Evolutionary conservation across 2,329 filamentous ascomycete species (phyloP), one percentile per base, ranked within the genome.

Genomic region (Calonectria crousiana): DNA sequence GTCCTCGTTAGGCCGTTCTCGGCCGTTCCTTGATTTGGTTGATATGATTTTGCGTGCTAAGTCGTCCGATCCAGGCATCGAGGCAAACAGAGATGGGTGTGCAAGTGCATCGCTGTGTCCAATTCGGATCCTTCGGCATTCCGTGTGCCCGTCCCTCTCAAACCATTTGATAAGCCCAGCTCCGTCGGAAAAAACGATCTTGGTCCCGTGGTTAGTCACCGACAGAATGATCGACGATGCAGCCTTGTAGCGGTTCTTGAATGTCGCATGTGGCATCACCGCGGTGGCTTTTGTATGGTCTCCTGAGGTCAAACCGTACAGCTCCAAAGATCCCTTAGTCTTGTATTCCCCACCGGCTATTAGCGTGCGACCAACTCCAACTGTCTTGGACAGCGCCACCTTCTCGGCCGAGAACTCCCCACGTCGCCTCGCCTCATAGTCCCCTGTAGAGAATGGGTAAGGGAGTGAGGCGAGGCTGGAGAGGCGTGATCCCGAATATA

Each of bases 311-410:
- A 95, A 85, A 18, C 92, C 92, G 83, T 98, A 98, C n/a, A 98
- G 86, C 81, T 98, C 96, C 2, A 98, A 87, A 0, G 94, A 96
- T 0, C 96, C 96, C 83, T 97, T 96, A 38, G 94, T 95, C 79
- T 97, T 97, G 86, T 98, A 98, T 82, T 96, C 95, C 6, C 96
- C 96, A 49, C 94, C 95, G 3, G 95, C 95, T 67, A 98, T 90
- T 32, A 98, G 85, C 0, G 93, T 95, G 58, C 93, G 88, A 0
- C 92, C 90, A 16, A 84, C 89, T 0, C 84, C 79, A 0, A 83
- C 82, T n/a, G 80, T 84, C 78, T 93, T 93, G n/a, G 88, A 88
- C 23, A 86, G 85, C 75, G 83, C 86, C 16, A 91, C 86, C 76
- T 88, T 88, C 70, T 90, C 89, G 69, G 88, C 84, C 14, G 91